Base-by-base conservation (phyloP, 1,284 basidiomycete genomes). In the Pseudozyma thailandica region DNA sequence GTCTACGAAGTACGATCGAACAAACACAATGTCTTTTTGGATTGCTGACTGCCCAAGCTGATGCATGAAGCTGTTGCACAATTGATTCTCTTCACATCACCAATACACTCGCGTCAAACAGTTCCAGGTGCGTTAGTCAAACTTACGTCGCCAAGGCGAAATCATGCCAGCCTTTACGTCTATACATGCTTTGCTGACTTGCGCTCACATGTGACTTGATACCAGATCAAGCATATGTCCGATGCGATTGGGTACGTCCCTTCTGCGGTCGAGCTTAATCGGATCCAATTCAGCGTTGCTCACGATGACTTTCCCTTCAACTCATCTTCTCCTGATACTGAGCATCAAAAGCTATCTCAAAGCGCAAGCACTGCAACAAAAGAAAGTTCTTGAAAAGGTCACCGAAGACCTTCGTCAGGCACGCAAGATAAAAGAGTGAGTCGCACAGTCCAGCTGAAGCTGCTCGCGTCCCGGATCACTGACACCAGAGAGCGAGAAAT, bases 161-260 rank as follows among this genome's bases (percentile, higher is more conserved):
- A n/a, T n/a, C n/a, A n/a, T n/a, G n/a, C n/a, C n/a, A n/a, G n/a
- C n/a, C n/a, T n/a, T n/a, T n/a, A n/a, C n/a, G n/a, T n/a, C n/a
- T n/a, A n/a, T n/a, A n/a, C n/a, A n/a, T n/a, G n/a, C 18, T 20
- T 23, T 35, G 21, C 16, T 31, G 6, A 10, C 46, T 6, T 37
- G 12, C n/a, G n/a, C n/a, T n/a, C n/a, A n/a, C n/a, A n/a, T n/a
- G n/a, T n/a, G n/a, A n/a, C 20, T 15, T 3, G 21, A 8, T 12
- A 18, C 21, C 43, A 69, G 65, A 51, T 69, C 38, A 53, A 63
- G 26, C 68, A 72, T 16, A 72, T 65, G 68, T 61, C 68, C 15
- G 38, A 58, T 15, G 28, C 52, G 50, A 58, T 65, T 26, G 42
- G 42, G 68, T 65, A 41, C 4, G 68, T 54, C 4, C 5, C 4